These are phyloP conservation scores for Ascodesmis nigricans DNA, from an alignment of 495 filamentous ascomycete species.

Conservation along the genomic window DNA sequence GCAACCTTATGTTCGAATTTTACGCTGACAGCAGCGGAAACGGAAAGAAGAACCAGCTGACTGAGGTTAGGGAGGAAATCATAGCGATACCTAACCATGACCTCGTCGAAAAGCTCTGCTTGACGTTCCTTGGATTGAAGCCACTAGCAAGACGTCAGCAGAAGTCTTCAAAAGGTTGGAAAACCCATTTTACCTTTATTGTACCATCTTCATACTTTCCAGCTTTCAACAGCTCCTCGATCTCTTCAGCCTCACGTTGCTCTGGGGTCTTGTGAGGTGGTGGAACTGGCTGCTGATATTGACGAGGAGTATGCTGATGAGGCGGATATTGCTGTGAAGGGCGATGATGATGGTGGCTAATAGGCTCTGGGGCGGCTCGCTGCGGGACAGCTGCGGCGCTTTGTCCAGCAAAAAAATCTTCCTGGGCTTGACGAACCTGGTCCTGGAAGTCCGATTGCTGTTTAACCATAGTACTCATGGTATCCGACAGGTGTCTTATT, in stretches of 20 bases:
- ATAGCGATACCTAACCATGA: constrained; percentile 54
- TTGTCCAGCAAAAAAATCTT: constrained; percentile 22
- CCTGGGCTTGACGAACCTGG: constrained; percentile 22
- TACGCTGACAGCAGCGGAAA: constrained; percentile 57
- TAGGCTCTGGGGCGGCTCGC: too few relatives aligned
- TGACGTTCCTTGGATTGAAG: constrained; percentile 54
- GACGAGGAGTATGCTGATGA: too few relatives aligned
- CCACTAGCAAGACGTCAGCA: constrained; percentile 34
- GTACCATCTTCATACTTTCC: constrained; percentile 51
- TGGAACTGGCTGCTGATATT: constrained; percentile 11
- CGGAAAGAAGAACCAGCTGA: constrained; percentile 59
- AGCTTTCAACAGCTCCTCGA: constrained; percentile 40
- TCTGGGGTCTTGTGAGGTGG: constrained; percentile 33
- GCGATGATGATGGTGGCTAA: too few relatives aligned
- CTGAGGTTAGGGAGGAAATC: constrained; percentile 46
- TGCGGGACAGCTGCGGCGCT: constrained; percentile 9
- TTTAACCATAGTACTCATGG: constrained; percentile 28
- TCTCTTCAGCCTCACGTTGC: constrained; percentile 39
- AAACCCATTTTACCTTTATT: constrained; percentile 31
- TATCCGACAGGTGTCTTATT: constrained; percentile 47
- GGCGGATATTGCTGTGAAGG: constrained; percentile 16
- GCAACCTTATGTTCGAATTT: constrained; percentile 40
- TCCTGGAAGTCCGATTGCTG: constrained; percentile 19
- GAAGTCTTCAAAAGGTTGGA: not conserved
- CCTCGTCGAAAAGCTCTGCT: constrained; percentile 54